Base-by-base conservation (phyloP, 306 rosid species). In the Cicer chorassanicum region DNA sequence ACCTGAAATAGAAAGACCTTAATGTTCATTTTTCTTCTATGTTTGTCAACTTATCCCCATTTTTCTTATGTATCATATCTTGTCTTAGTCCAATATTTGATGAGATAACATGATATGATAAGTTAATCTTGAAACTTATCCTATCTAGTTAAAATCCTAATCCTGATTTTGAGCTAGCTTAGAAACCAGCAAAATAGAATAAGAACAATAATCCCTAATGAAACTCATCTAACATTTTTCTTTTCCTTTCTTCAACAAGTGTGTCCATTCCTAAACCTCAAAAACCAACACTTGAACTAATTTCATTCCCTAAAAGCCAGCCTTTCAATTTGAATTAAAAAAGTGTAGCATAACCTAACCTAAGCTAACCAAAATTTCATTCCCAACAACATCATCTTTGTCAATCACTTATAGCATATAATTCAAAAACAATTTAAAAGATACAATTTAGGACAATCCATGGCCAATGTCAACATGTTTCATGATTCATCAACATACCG, bases 1-100 rank as follows among this genome's bases (percentile, higher is more conserved):
- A 91, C 97, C 97, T 91, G 91, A 73, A 82, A 81, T 46, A 74
- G 39, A 82, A 78, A 63, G 49, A 68, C 34, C 51, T 51, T 73
- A 63, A 14, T 19, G 45, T 56, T 68, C 72, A 62, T 39, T 68
- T 39, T 68, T 68, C 73, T 48, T 74, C 60, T 6, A 6, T 46
- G 44, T 15, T 29, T 46, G 48, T 59, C 39, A 10, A 65, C 44
- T 77, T 67, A 57, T 56, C 36, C 78, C 74, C 64, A 19, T 65
- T 54, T 21, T 21, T 21, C 29, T 21, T 21, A 0, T 29, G 34
- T 29, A 29, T 29, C 34, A 29, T 3, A 29, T 29, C 34, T 29
- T 29, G 34, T 29, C 34, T 29, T 3, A 3, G 4, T 29, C 34
- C 0, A 29, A 4, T 29, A 4, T 29, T 29, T 29, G 34, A 29